Evolutionary conservation across 345 rosid species (phyloP).

Genomic region (Eucalyptus marginata): DNA sequence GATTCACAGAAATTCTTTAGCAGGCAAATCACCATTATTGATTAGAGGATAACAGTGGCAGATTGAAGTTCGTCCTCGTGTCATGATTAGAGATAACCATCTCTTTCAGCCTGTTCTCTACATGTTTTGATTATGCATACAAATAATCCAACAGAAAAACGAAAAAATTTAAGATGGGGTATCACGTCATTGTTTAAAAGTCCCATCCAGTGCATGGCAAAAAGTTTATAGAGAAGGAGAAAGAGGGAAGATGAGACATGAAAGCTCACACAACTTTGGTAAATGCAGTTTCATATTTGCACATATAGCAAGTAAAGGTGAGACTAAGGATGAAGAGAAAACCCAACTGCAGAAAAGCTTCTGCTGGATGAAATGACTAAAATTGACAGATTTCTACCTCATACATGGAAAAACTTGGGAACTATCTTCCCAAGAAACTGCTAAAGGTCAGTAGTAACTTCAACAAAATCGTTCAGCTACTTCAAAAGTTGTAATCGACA

Average conservation of each 20-base stretch:
- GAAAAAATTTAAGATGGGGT: background rate
- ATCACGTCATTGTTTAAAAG: background rate
- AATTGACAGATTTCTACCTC: background rate
- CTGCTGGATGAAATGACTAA: background rate
- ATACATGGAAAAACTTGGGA: background rate
- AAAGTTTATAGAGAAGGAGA: background rate
- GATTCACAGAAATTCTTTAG: background rate
- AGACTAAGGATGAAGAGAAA: background rate
- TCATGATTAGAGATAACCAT: background rate
- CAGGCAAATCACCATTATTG: background rate
- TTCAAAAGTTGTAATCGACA: background rate
- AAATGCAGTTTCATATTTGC: background rate
- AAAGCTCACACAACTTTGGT: background rate
- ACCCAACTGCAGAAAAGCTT: background rate
- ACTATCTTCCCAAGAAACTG: background rate
- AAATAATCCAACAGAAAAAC: background rate
- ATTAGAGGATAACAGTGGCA: background rate
- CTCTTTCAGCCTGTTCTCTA: background rate
- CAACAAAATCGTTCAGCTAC: background rate
- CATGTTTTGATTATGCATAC: background rate
- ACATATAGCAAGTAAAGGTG: background rate
- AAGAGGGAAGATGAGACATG: background rate
- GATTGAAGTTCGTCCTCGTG: accelerated
- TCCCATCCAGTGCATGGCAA: background rate
- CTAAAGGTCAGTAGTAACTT: background rate